Percentiles rank a stretch among this genome's conserved stretches.
phyloP scores from a whole-genome alignment of 305 asterid genomes.

The Fraxinus nigra region DNA sequence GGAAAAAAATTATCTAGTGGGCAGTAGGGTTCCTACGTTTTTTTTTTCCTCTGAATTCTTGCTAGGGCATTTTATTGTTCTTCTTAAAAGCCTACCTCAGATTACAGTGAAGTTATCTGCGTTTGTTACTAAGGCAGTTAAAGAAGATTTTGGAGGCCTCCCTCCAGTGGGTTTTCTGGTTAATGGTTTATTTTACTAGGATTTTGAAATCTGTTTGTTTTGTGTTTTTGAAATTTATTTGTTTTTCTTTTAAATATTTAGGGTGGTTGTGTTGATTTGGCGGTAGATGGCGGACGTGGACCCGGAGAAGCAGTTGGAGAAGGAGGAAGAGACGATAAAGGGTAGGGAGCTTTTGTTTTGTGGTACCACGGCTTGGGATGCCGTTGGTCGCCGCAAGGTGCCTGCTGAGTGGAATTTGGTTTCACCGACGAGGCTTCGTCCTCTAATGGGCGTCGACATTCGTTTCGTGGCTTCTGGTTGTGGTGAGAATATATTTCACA shows the following conservation, averaged over 20 bases:
- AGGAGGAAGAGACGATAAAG: conserved; percentile 39
- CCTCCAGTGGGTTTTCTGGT: conserved; percentile 28
- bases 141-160: conserved; percentile 3
- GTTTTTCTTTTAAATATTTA: not conserved
- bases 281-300: conserved; percentile 66
- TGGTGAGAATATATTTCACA: conserved; percentile 38
- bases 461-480: conserved; percentile 87
- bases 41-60: conserved; percentile 20
- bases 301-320: conserved; percentile 49
- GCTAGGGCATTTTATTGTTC: conserved; percentile 10
- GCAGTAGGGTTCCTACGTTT: conserved; percentile 48
- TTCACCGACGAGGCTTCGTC: conserved; percentile 85
- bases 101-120: conserved; percentile 13
- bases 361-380: conserved; percentile 87
- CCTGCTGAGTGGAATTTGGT: conserved; percentile 65
- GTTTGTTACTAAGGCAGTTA: not conserved
- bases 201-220: not conserved
- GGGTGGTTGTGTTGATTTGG: conserved; percentile 37
- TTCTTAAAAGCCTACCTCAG: conserved; percentile 33
- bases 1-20: conserved; percentile 10
- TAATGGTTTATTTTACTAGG: conserved; percentile 18
- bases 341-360: conserved; percentile 90
- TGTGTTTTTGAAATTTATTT: conserved; percentile 17
- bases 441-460: conserved; percentile 77
- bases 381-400: conserved; percentile 74